Conservation (phyloP, 495 filamentous ascomycete species). For the Aspergillus taichungensis region DNA sequence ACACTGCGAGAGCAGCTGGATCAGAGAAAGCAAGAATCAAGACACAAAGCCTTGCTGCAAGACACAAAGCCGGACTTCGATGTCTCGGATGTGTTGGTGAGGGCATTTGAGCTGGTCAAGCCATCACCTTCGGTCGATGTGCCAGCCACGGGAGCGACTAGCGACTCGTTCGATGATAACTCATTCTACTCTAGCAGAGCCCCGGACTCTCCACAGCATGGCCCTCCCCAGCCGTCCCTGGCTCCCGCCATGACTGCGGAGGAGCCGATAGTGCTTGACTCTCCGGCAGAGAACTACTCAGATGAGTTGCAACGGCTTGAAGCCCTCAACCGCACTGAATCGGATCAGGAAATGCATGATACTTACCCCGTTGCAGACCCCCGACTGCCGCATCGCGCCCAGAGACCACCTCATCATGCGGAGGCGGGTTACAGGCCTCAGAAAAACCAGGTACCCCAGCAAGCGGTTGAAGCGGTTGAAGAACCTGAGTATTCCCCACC, state of each 20-base stretch:
- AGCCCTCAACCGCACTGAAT: constrained; percentile 34
- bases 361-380: constrained; percentile 39
- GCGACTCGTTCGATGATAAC: constrained; percentile 82
- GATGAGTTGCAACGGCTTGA: constrained; percentile 43
- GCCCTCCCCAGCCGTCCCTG: constrained; percentile 24
- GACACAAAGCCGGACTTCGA: constrained; percentile 66
- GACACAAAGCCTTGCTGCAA: constrained; percentile 42
- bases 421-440: constrained; percentile 12
- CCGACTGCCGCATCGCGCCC: constrained; percentile 16
- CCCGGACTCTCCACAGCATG: constrained; percentile 38
- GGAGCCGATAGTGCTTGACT: constrained; percentile 13
- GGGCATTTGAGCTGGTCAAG: constrained; percentile 63
- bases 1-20: constrained; percentile 66
- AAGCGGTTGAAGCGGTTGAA: constrained; percentile 23
- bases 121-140: constrained; percentile 45
- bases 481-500: constrained; percentile 46
- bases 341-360: constrained; percentile 40
- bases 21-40: constrained; percentile 47
- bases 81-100: constrained; percentile 61
- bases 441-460: constrained; percentile 14
- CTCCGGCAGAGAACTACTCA: constrained; percentile 24
- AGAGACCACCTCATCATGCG: constrained; percentile 19
- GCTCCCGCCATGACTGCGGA: constrained; percentile 16
- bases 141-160: constrained; percentile 47
- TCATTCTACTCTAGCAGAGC: constrained; percentile 89